A percentile compares a stretch with the other conserved stretches of the same genome.
Conservation (phyloP, 495 filamentous ascomycete species). For the Evernia prunastri region DNA sequence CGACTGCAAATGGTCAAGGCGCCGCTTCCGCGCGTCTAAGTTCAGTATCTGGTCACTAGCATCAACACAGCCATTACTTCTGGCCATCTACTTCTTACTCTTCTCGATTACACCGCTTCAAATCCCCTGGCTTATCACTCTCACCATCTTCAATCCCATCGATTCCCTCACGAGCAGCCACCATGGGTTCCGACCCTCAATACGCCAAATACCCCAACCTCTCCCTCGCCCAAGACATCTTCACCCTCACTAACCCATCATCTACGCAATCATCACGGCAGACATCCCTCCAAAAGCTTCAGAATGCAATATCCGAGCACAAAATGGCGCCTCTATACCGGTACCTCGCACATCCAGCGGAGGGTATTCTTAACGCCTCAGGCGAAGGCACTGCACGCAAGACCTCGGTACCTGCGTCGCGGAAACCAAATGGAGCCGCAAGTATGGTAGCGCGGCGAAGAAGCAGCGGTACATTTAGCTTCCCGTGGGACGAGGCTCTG, state of each 20-base stretch:
- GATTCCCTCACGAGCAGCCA: constrained; percentile 29
- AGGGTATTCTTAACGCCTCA: constrained; percentile 75
- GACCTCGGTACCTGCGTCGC: constrained; percentile 45
- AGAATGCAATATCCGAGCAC: constrained; percentile 85
- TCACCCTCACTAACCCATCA: constrained; percentile 87
- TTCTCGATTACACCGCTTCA: not conserved
- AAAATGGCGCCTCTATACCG: constrained; percentile 98
- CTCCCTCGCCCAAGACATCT: constrained; percentile 90
- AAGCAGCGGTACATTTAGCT: constrained; percentile 52
- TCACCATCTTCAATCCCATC: not conserved
- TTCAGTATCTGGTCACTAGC: not conserved
- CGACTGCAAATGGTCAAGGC: not conserved
- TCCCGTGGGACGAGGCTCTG: constrained; percentile 84
- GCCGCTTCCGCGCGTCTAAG: constrained; percentile 9
- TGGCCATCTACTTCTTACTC: not conserved
- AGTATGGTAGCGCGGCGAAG: constrained; percentile 68
- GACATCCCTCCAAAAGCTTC: constrained; percentile 70
- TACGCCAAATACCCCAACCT: constrained; percentile 93
- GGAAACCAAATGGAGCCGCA: constrained; percentile 50
- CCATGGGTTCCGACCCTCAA: constrained; percentile 94
- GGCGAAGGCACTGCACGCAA: constrained; percentile 64
- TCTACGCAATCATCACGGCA: constrained; percentile 61
- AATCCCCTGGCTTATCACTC: not conserved
- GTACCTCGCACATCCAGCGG: constrained; percentile 87
- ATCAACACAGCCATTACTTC: not conserved